Evolutionary conservation across 2,329 filamentous ascomycete species (phyloP).

Genomic region (Seiridium cupressi): DNA sequence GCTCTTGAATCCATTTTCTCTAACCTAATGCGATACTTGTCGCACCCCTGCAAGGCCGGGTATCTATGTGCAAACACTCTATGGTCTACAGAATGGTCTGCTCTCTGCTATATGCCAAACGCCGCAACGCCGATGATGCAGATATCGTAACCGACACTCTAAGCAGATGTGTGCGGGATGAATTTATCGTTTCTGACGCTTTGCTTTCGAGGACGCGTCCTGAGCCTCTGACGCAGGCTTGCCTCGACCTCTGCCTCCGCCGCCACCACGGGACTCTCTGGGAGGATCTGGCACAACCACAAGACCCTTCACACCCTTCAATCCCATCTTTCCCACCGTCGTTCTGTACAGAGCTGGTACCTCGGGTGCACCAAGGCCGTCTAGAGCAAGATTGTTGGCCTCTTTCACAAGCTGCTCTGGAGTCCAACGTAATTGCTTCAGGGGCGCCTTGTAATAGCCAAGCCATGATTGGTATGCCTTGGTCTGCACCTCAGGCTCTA

Average conservation of each 20-base stretch:
- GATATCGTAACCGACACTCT: background rate
- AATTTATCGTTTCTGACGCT: background rate
- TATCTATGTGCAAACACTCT: background rate
- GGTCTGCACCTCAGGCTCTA: conserved; percentile 43
- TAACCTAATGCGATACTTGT: too few relatives aligned
- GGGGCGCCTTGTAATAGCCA: conserved; percentile 50
- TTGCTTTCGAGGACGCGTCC: background rate
- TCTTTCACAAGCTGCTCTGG: conserved; percentile 40
- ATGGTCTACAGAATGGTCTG: background rate
- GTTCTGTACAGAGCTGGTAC: conserved; percentile 45
- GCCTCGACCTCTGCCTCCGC: conserved; percentile 15
- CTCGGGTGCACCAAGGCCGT: conserved; percentile 45
- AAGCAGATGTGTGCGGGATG: background rate
- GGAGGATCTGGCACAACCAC: conserved; percentile 43
- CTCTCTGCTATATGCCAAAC: background rate
- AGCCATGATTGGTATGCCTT: conserved; percentile 58
- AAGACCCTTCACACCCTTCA: conserved; percentile 50
- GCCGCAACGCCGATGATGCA: background rate
- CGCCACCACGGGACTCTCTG: conserved; percentile 20
- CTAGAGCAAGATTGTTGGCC: conserved; percentile 48
- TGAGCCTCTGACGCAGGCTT: background rate
- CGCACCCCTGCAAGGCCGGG: too few relatives aligned
- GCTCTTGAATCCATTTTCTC: too few relatives aligned
- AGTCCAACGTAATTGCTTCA: conserved; percentile 38
- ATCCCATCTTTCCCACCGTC: conserved; percentile 55